These are phyloP conservation scores for Metarhizium brunneum DNA, from an alignment of 2,329 filamentous ascomycete genomes.

Conservation along the genomic window DNA sequence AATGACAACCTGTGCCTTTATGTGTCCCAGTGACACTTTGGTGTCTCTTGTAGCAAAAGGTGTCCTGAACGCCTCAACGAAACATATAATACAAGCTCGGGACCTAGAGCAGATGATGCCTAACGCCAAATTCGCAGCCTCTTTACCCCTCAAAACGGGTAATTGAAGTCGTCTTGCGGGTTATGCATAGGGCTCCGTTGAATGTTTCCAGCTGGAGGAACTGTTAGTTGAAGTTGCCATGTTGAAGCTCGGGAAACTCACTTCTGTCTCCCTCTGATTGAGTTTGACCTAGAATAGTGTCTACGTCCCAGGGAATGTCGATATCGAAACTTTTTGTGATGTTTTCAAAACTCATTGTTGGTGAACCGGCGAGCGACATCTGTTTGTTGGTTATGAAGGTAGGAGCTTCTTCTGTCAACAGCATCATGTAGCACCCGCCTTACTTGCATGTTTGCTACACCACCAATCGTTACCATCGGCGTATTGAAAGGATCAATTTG, in stretches of 20 bases:
- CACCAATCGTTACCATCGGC: no score
- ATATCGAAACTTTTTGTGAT: constrained; percentile 13
- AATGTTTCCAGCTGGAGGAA: neutral
- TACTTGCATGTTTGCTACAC: no score
- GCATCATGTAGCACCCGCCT: no score
- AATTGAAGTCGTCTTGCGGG: constrained; percentile 1
- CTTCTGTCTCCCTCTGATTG: constrained; percentile 11
- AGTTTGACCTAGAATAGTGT: constrained; percentile 10
- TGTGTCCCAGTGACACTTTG: neutral
- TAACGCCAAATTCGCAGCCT: neutral
- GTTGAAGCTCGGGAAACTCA: constrained; percentile 1
- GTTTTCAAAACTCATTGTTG: constrained; percentile 9
- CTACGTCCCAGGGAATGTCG: constrained; percentile 13
- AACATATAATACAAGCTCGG: neutral
- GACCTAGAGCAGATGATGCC: neutral
- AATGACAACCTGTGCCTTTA: neutral
- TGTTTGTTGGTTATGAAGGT: no score
- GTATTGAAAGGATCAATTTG: no score
- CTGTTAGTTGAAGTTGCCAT: neutral
- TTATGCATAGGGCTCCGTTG: constrained; percentile 1
- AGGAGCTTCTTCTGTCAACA: no score
- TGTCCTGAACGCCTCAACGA: neutral
- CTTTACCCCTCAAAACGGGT: neutral
- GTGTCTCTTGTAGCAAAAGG: neutral
- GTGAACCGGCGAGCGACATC: neutral